phyloP scores from a whole-genome alignment of 2,329 filamentous ascomycete genomes.

The Endothia cerciana region DNA sequence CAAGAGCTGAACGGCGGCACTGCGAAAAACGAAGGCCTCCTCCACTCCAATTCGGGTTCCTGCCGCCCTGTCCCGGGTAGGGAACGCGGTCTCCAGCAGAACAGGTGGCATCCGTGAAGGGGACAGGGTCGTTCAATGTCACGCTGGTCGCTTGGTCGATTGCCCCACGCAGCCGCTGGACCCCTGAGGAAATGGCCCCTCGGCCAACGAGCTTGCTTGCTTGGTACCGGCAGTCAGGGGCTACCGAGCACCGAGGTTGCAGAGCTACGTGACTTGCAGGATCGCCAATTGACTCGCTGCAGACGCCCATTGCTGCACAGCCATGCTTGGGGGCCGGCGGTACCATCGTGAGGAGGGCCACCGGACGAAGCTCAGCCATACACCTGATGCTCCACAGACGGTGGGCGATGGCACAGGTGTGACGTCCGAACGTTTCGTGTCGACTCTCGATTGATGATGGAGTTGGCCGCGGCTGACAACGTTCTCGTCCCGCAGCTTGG shows the following conservation, averaged over 20 bases:
- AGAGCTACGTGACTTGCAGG: constrained; percentile 9
- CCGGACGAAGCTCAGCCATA: not conserved
- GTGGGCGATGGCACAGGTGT: not conserved
- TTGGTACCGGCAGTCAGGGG: constrained; percentile 13
- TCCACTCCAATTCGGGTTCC: not conserved
- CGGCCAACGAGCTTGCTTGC: constrained; percentile 5
- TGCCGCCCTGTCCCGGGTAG: not conserved
- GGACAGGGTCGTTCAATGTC: not conserved
- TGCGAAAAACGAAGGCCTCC: not conserved
- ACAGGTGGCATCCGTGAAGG: constrained; percentile 4
- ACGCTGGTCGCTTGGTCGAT: not conserved
- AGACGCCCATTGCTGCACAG: constrained; percentile 5
- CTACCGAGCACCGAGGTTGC: constrained; percentile 4
- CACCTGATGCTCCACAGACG: not conserved
- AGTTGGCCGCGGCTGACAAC: not conserved
- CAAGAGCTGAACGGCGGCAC: not conserved
- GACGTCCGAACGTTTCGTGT: not conserved
- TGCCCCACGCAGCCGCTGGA: constrained; percentile 1
- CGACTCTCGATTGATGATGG: not conserved
- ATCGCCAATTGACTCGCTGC: constrained; percentile 7
- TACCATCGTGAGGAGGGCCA: not conserved
- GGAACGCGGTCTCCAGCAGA: not conserved
- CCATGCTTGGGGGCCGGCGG: not conserved
- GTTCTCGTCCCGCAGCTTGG: not conserved
- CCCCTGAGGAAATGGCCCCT: constrained; percentile 9